Percentiles rank a stretch among this genome's conserved stretches.
Evolutionary conservation across 352 stramenopile species (phyloP).

Genomic region (Blastocystis sp.): DNA sequence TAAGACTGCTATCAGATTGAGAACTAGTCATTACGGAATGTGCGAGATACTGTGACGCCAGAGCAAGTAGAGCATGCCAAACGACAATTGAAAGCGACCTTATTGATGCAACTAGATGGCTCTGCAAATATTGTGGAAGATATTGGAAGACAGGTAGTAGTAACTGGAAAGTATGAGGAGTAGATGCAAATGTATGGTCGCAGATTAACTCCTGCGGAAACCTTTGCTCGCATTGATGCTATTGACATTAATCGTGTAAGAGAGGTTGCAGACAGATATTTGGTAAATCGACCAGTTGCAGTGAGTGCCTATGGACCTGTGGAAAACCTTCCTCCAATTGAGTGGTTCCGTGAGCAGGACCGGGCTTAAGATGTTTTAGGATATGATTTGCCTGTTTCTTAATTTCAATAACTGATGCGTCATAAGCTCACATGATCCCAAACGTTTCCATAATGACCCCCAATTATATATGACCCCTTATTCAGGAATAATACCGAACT

Average conservation of each 20-base stretch:
- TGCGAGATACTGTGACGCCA: constrained; percentile 89
- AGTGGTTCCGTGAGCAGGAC: constrained; percentile 58
- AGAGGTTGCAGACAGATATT: constrained; percentile 73
- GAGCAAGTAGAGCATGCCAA: constrained; percentile 90
- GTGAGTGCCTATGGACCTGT: constrained; percentile 56
- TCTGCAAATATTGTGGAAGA: constrained; percentile 96
- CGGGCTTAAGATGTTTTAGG: constrained; percentile 26
- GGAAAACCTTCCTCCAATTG: constrained; percentile 24
- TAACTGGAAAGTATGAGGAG: not conserved
- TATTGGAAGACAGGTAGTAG: constrained; percentile 95
- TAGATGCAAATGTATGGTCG: constrained; percentile 75
- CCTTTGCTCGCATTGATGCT: constrained; percentile 96
- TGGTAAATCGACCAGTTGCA: constrained; percentile 52
- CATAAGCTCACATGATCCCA: no score
- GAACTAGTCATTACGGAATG: constrained; percentile 64
- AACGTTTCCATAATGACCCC: no score
- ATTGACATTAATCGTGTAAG: constrained; percentile 86
- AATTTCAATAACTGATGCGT: no score
- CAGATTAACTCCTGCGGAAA: constrained; percentile 92
- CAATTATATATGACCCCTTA: no score
- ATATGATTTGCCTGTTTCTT: no score
- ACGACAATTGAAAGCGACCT: constrained; percentile 95
- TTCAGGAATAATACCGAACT: no score
- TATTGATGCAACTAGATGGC: constrained; percentile 97
- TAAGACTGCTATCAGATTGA: not conserved